Conservation (phyloP, 1,284 basidiomycete genomes). For the Volvariella volvacea region DNA sequence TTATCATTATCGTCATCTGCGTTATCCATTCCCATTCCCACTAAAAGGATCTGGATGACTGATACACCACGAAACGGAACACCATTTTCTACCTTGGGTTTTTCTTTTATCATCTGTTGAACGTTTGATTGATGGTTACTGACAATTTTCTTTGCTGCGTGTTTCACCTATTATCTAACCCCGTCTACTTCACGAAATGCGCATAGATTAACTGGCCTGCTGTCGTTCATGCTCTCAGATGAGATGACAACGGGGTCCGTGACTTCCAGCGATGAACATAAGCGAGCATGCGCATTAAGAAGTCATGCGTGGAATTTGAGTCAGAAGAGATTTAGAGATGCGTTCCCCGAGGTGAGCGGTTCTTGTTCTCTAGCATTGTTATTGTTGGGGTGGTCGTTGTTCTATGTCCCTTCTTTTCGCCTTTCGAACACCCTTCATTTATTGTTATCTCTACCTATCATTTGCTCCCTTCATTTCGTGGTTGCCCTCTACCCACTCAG, state of each 20-base stretch:
- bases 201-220: slow-evolving; percentile 81
- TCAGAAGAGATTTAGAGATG: slow-evolving; percentile 78
- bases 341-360: slow-evolving; percentile 72
- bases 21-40: too few relatives aligned
- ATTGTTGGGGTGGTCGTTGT: too few relatives aligned
- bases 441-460: too few relatives aligned
- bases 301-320: slow-evolving; percentile 84
- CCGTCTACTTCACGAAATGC: too few relatives aligned
- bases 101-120: not conserved
- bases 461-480: too few relatives aligned
- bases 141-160: too few relatives aligned
- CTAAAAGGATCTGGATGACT: too few relatives aligned
- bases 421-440: slow-evolving; percentile 3
- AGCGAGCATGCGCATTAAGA: slow-evolving; percentile 67
- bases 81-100: not conserved
- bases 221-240: slow-evolving; percentile 95
- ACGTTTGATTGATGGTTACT: slow-evolving; percentile 1
- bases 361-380: too few relatives aligned
- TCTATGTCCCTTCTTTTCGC: slow-evolving; percentile 12
- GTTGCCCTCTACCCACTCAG: too few relatives aligned
- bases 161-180: slow-evolving; percentile 8
- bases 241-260: slow-evolving; percentile 96
- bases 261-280: slow-evolving; percentile 75
- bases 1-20: slow-evolving; percentile 6
- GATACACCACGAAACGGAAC: not conserved